A percentile compares a stretch with the other conserved stretches of the same genome.
These are phyloP conservation scores for Hyaloscypha bicolor DNA, from an alignment of 495 filamentous ascomycete genomes.

Conservation along the genomic window DNA sequence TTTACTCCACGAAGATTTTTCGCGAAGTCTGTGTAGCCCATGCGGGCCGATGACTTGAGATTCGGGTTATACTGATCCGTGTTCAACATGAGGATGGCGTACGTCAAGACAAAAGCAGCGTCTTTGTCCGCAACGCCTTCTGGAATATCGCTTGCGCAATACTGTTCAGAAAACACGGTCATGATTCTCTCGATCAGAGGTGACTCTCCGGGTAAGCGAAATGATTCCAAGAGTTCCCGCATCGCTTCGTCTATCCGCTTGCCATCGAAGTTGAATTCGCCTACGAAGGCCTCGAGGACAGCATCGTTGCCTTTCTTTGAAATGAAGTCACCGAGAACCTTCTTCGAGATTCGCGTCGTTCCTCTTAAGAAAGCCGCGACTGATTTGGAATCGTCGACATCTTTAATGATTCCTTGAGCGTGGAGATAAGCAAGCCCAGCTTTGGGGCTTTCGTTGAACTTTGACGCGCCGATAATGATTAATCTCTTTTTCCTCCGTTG, in stretches of 20 bases:
- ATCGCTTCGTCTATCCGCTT: constrained; percentile 90
- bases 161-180: constrained; percentile 82
- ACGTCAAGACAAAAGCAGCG: constrained; percentile 86
- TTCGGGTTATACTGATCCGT: constrained; percentile 96
- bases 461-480: constrained; percentile 83
- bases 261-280: constrained; percentile 80
- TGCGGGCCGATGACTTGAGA: constrained; percentile 76
- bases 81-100: constrained; percentile 95
- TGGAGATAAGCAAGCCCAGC: constrained; percentile 84
- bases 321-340: constrained; percentile 85
- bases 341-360: constrained; percentile 87
- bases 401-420: constrained; percentile 79
- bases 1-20: constrained; percentile 91
- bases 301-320: constrained; percentile 85
- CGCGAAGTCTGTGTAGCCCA: constrained; percentile 79
- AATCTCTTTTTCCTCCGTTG: constrained; percentile 79
- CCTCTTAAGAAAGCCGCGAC: constrained; percentile 84
- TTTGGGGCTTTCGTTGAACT: constrained; percentile 95
- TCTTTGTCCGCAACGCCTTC: constrained; percentile 85
- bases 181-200: constrained; percentile 92
- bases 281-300: constrained; percentile 81
- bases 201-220: constrained; percentile 92
- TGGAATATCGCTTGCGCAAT: constrained; percentile 70
- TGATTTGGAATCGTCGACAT: constrained; percentile 67
- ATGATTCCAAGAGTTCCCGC: constrained; percentile 83